A percentile compares a stretch with the other conserved stretches of the same genome.
Evolutionary conservation across 208 protist species (phyloP).

Genomic region (Tetramitus jugosus): DNA sequence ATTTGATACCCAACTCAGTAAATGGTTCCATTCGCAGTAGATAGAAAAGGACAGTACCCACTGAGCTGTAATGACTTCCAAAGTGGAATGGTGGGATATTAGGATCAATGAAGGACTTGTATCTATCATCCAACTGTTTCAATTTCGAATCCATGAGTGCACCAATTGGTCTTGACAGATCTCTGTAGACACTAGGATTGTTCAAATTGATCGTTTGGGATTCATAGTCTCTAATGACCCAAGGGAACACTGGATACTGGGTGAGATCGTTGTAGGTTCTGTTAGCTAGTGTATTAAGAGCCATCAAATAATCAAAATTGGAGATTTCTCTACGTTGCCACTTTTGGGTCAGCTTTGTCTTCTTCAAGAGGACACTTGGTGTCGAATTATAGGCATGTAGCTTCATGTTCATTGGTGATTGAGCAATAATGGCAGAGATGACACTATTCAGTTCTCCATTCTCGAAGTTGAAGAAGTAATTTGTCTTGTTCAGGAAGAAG

Average conservation of each 20-base stretch:
- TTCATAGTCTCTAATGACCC: constrained; percentile 57
- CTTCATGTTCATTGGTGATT: neutral
- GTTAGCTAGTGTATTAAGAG: constrained; percentile 50
- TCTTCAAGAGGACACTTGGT: neutral
- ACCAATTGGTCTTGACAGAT: constrained; percentile 88
- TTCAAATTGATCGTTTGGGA: constrained; percentile 58
- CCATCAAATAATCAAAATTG: constrained; percentile 65
- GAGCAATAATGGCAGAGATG: neutral
- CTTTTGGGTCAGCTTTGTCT: constrained; percentile 21
- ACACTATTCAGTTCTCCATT: neutral
- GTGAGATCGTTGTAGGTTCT: constrained; percentile 56
- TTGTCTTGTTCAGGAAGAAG: neutral
- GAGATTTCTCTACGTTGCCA: constrained; percentile 50
- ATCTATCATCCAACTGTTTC: constrained; percentile 59
- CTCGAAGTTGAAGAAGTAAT: constrained; percentile 15
- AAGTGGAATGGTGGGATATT: constrained; percentile 76
- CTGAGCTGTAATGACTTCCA: constrained; percentile 94
- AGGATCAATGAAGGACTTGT: constrained; percentile 46
- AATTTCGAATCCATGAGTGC: constrained; percentile 71
- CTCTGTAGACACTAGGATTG: constrained; percentile 61
- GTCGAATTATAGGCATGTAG: neutral
- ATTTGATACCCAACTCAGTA: constrained; percentile 66
- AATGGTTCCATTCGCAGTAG: constrained; percentile 93
- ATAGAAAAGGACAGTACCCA: constrained; percentile 86
- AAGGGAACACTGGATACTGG: constrained; percentile 65